These are phyloP conservation scores for Metschnikowia cerradonensis DNA, from an alignment of 805 yeast species.

Conservation along the genomic window DNA sequence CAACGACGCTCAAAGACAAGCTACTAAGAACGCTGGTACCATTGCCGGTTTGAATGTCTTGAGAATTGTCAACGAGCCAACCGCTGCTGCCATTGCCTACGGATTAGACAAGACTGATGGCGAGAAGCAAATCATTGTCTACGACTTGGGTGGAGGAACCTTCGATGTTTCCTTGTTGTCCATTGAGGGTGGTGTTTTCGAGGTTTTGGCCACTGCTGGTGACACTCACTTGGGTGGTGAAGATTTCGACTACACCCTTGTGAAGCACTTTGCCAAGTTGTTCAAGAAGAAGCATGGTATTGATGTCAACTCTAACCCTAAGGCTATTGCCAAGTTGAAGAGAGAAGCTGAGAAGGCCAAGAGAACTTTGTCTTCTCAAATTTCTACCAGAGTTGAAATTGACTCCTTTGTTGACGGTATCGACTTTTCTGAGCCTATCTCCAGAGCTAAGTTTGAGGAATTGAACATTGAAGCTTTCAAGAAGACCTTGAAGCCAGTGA, in stretches of 20 bases:
- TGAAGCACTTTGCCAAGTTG: constrained; percentile 17
- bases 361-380: constrained; percentile 22
- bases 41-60: constrained; percentile 21
- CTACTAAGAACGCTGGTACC: constrained; percentile 22
- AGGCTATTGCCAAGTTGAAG: constrained; percentile 22
- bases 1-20: constrained; percentile 22
- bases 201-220: constrained; percentile 39
- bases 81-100: constrained; percentile 27
- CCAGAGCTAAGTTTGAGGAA: constrained; percentile 22
- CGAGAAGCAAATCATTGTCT: constrained; percentile 20
- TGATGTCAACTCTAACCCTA: constrained; percentile 17
- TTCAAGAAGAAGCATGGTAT: constrained; percentile 20
- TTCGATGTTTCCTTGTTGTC: constrained; percentile 24
- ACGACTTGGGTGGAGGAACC: constrained; percentile 24
- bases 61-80: constrained; percentile 22
- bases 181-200: constrained; percentile 21
- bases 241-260: constrained; percentile 20
- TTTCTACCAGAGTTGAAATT: constrained; percentile 18
- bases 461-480: constrained; percentile 21
- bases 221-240: constrained; percentile 24
- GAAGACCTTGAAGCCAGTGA: constrained; percentile 21
- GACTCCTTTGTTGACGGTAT: constrained; percentile 21
- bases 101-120: constrained; percentile 25
- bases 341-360: constrained; percentile 23
- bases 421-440: constrained; percentile 21